Base-by-base conservation (phyloP, 2,329 filamentous ascomycete species). In the Microascus cirrosus region DNA sequence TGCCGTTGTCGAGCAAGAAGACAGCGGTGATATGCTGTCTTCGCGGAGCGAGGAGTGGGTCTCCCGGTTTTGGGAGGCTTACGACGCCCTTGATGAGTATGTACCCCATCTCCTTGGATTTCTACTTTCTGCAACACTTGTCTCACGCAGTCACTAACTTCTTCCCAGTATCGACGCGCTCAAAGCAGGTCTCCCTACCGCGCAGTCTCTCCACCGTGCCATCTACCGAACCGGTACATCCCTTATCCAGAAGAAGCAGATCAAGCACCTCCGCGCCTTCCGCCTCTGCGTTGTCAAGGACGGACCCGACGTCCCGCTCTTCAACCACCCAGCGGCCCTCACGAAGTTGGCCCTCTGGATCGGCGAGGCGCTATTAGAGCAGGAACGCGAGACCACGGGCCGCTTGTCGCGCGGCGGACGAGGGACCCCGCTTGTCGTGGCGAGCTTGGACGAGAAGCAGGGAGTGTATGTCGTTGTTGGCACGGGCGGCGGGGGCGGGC, bases 271-370 rank as follows among this genome's bases (percentile, higher is more conserved):
- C 18, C 85, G 90, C 54, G 89, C 93, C 0, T 99, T 97, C 70
- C 89, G 94, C 55, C 91, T 99, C 80, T 95, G 89, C 36, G 88
- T 97, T 3, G 91, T 99, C 64, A 96, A 95, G 68, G 94, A 97
- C 66, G 91, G 93, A 0, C 90, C 92, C 0, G 94, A 97, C 65
- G 87, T 95, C 0, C 74, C 82, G n/a, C 80, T 97, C 12, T 99
- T 99, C 72, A 91, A 87, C 1, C 93, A 97, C 66, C 92, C 94
- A 0, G 90, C 92, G 6, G 94, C 94, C 1, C 75, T 99, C 25
- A 95, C 92, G 2, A 96, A 97, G 70, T 80, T 99, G 15, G 92
- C 93, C 0, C 78, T 96, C 2, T 99, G 94, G 94, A 83, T 99
- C 50, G 90, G 88, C 53, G 93, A 97, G 72, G 94, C 94, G 0